Base-by-base conservation (phyloP, 257 asterid genomes). In the Thymus quinquecostatus region DNA sequence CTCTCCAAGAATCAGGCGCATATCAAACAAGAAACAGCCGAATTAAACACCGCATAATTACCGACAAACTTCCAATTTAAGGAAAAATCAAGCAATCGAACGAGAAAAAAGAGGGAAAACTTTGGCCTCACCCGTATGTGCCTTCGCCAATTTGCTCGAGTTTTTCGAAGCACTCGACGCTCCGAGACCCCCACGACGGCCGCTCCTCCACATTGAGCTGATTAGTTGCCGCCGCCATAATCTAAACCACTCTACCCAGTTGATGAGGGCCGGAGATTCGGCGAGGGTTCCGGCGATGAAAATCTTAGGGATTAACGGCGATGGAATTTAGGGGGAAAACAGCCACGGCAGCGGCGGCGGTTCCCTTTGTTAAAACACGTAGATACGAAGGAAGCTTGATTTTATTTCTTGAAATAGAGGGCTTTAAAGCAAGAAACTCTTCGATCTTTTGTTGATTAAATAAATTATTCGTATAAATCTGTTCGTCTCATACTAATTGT, bases 101-200 rank as follows among this genome's bases (percentile, higher is more conserved):
- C 14, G 33, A 30, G 40, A 38, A 10, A 49, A 34, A 14, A 10
- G 27, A 14, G 9, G 9, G 55, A 5, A 5, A 21, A 27, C 10
- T 27, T 69, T 66, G 10, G 69, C 7, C 78, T 82, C 10, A 86
- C 98, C 97, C 98, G 77, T 94, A 94, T 33, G 98, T 94, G 65
- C 98, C 98, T 89, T 94, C 96, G 10, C 97, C 98, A 81, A 94
- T 94, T 84, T 89, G 96, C 84, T 91, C 98, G 70, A 94, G 88
- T 60, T 91, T 91, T 67, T 93, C 96, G 73, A 93, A 93, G 82
- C 98, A 91, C 41, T 94, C 97, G 66, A 94, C 89, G 78, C 96
- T 94, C 45, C 98, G 85, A 55, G 98, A 91, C 5, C 98, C 98
- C 97, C 97, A 89, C n/a, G 88, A 80, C 69, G 97, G 96, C 74